Evolutionary conservation across 768 basidiomycete species (phyloP), one percentile per base, ranked within the genome.

Genomic region (Dioszegia aurantiaca): DNA sequence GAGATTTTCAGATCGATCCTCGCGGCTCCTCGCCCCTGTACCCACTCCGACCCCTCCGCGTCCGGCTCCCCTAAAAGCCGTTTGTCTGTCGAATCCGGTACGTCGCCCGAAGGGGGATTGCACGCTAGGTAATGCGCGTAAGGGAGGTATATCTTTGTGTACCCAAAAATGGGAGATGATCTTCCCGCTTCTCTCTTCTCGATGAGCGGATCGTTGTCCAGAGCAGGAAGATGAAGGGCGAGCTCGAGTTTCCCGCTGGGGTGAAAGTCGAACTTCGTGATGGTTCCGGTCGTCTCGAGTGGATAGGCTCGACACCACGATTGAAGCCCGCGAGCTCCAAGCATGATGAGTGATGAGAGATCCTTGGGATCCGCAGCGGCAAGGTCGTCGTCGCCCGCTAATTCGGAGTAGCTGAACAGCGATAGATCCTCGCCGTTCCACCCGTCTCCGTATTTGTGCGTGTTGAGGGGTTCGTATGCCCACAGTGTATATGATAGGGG

Each of bases 221-320:
- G 27, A 6, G 57, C 42, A 14, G 43, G 47, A 17, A 62, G 81
- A 39, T 88, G 77, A 4, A 95, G 82, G 4, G 80, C 80, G 42
- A 91, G 78, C 78, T 82, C 84, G 76, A 97, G 89, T 43, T 78
- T 78, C 9, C 86, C 85, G 61, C 84, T 84, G 37, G 76, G 71
- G 64, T 93, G 86, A 70, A 97, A 95, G 46, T 82, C 79, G 60
- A 93, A 83, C 31, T 85, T 81, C 43, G 70, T 73, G 0, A 87
- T 82, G 4, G 75, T 73, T 0, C 94, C 94, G 3, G 92, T 84
- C n/a, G 84, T 83, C 26, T 85, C 87, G 8, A 80, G 75, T 0
- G 94, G 90, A 78, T 84, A 93, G 0, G 94, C 92, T 1, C 95
- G 80, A 59, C 83, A 84, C 78, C 97, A 97, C 1, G 90, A 89